These are phyloP conservation scores for Rhodotorula toruloides DNA, from an alignment of 768 basidiomycete genomes.

Conservation along the genomic window DNA sequence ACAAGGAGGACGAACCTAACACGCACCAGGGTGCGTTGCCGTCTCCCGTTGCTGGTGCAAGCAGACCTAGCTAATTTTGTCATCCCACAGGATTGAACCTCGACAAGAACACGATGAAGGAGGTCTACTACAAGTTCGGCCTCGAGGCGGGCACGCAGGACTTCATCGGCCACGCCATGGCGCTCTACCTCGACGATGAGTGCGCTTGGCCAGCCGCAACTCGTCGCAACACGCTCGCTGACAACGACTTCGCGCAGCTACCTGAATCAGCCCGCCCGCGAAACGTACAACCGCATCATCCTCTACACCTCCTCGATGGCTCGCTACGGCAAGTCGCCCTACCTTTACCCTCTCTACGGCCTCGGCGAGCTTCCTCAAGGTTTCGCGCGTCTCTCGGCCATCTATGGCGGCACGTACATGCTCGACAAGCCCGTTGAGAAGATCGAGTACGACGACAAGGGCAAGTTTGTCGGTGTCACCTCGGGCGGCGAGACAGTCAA, in stretches of 20 bases:
- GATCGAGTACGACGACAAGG: constrained; percentile 76
- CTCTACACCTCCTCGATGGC: constrained; percentile 99
- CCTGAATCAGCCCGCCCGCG: constrained; percentile 82
- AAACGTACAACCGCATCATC: constrained; percentile 87
- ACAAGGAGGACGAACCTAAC: constrained; percentile 90
- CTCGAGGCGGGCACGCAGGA: constrained; percentile 96
- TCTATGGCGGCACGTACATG: constrained; percentile 99
- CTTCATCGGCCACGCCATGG: constrained; percentile 99
- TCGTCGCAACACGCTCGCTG: no score
- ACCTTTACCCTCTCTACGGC: constrained; percentile 98
- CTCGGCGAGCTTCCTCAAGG: constrained; percentile 98
- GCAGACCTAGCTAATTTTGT: not conserved
- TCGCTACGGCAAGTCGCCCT: constrained; percentile 97
- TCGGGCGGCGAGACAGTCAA: constrained; percentile 85
- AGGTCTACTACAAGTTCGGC: constrained; percentile 93
- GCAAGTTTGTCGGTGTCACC: constrained; percentile 88
- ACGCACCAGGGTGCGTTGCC: constrained; percentile 78
- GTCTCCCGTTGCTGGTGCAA: no score
- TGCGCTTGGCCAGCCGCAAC: constrained; percentile 53
- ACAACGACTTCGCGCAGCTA: constrained; percentile 56
- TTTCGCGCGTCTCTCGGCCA: constrained; percentile 94
- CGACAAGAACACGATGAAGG: constrained; percentile 85
- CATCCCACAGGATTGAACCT: constrained; percentile 69
- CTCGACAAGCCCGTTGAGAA: constrained; percentile 89
- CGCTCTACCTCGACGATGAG: constrained; percentile 95